These are phyloP conservation scores for Rubroboletus satanas DNA, from an alignment of 768 basidiomycete genomes.

Conservation along the genomic window DNA sequence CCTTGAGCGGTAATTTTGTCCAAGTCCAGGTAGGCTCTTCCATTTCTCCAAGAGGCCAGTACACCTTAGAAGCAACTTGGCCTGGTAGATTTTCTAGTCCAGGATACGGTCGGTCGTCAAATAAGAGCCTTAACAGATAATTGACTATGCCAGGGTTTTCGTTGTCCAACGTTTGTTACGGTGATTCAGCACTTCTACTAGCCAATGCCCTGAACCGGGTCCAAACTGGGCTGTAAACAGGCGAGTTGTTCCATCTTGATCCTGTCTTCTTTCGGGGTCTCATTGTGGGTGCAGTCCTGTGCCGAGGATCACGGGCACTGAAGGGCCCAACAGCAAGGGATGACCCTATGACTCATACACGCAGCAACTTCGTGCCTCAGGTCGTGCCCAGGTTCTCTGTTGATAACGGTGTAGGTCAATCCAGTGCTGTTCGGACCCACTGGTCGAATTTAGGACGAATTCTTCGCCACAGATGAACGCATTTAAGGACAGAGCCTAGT, in stretches of 20 bases:
- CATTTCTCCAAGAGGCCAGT: not conserved
- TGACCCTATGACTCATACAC: not conserved
- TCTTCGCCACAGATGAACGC: not conserved
- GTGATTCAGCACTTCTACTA: too few species aligned
- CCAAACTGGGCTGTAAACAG: not conserved
- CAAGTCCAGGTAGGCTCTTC: too few species aligned
- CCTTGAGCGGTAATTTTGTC: too few species aligned
- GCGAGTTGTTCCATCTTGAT: not conserved
- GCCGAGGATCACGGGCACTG: not conserved
- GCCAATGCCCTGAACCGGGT: not conserved
- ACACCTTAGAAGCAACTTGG: not conserved
- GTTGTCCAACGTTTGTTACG: not conserved
- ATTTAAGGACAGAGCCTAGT: not conserved
- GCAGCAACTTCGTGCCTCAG: not conserved
- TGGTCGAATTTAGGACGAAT: not conserved
- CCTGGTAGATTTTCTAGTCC: not conserved
- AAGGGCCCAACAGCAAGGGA: too few species aligned
- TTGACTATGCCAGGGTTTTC: not conserved
- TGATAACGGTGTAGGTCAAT: conserved; percentile 2
- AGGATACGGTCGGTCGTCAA: too few species aligned
- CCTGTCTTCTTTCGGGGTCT: not conserved
- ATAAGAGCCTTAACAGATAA: not conserved
- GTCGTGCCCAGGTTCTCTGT: not conserved
- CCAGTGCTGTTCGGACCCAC: conserved; percentile 11
- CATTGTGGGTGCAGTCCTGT: not conserved